Evolutionary conservation across 768 basidiomycete genomes (phyloP).

Genomic region (Gloeostereum incarnatum): DNA sequence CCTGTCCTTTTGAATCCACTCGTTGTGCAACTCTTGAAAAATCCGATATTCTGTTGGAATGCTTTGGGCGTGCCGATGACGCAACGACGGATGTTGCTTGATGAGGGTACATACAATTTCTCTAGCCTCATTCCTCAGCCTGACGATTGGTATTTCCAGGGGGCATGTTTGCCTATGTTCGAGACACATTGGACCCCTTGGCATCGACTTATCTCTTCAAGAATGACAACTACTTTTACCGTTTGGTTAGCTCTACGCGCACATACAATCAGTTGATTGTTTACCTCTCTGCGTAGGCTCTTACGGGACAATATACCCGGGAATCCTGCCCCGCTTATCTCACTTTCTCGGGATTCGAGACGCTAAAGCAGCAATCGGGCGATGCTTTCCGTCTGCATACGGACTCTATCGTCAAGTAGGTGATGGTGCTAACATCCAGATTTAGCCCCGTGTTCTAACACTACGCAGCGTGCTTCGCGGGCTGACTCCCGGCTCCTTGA

Average conservation of each 20-base stretch:
- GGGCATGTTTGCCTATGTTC: conserved; percentile 35
- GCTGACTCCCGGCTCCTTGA: conserved; percentile 31
- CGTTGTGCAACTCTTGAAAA: conserved; percentile 46
- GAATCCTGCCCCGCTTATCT: conserved; percentile 58
- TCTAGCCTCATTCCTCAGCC: neutral
- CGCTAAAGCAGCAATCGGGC: conserved; percentile 38
- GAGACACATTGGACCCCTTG: conserved; percentile 43
- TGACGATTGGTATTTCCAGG: conserved; percentile 4
- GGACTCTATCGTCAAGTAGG: conserved; percentile 59
- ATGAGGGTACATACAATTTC: conserved; percentile 27
- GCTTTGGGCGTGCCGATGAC: conserved; percentile 70
- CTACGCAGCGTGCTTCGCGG: conserved; percentile 21
- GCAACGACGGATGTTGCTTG: conserved; percentile 51
- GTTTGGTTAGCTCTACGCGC: conserved; percentile 26
- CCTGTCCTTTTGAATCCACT: conserved; percentile 53
- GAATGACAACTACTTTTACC: conserved; percentile 61
- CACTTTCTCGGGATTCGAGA: conserved; percentile 48
- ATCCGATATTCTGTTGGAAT: conserved; percentile 62
- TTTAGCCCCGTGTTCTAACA: neutral
- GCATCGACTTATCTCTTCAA: conserved; percentile 40
- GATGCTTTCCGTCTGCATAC: conserved; percentile 64
- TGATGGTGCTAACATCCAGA: neutral
- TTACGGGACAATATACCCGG: conserved; percentile 47
- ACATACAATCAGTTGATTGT: neutral
- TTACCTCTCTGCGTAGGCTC: conserved; percentile 14